phyloP scores from a whole-genome alignment of 495 filamentous ascomycete species.

The Hypoxylon trugodes region DNA sequence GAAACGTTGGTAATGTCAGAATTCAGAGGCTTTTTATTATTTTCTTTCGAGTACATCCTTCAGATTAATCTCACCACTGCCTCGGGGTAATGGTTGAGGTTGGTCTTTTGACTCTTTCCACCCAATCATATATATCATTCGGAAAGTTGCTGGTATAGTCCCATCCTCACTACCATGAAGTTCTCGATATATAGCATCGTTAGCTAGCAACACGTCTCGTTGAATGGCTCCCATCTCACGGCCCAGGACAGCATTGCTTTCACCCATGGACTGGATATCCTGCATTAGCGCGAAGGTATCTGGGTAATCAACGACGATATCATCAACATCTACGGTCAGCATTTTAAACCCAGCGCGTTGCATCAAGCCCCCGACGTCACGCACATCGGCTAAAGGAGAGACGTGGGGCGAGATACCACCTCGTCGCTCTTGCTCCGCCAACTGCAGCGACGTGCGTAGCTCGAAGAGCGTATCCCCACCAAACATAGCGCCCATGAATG shows the following conservation, averaged over 20 bases:
- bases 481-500: constrained; percentile 95
- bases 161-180: constrained; percentile 78
- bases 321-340: constrained; percentile 96
- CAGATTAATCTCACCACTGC: constrained; percentile 81
- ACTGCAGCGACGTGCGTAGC: constrained; percentile 90
- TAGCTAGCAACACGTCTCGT: constrained; percentile 86
- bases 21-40: constrained; percentile 24
- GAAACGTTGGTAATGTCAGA: not conserved
- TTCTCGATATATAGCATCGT: constrained; percentile 86
- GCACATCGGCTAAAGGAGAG: constrained; percentile 89
- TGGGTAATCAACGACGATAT: constrained; percentile 96
- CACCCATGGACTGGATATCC: constrained; percentile 94
- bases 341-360: constrained; percentile 91
- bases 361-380: constrained; percentile 88
- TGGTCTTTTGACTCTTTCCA: constrained; percentile 90
- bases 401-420: constrained; percentile 90
- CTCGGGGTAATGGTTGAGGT: constrained; percentile 78
- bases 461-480: constrained; percentile 95
- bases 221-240: constrained; percentile 76
- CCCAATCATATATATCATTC: constrained; percentile 96
- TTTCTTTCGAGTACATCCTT: constrained; percentile 76
- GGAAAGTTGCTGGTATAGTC: constrained; percentile 86
- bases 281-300: constrained; percentile 89
- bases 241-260: constrained; percentile 86
- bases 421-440: constrained; percentile 86